Conservation (phyloP, 2,329 filamentous ascomycete genomes). For the Davidsoniella virescens region DNA sequence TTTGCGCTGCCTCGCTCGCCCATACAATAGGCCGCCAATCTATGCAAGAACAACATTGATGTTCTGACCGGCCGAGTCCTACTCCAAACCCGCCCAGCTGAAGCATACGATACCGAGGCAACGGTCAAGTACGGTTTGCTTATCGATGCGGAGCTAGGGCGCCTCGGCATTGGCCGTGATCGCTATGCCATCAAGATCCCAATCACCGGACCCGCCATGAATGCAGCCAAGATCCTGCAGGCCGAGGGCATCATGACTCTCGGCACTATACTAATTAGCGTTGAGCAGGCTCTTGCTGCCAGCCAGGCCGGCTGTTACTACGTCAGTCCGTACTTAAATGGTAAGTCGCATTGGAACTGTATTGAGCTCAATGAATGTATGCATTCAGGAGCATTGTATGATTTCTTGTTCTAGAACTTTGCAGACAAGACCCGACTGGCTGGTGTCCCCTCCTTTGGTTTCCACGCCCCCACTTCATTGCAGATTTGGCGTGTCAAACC, state of each 20-base stretch:
- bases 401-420: neutral
- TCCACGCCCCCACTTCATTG: neutral
- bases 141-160: slow-evolving; percentile 30
- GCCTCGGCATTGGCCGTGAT: slow-evolving; percentile 27
- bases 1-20: neutral
- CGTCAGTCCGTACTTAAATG: slow-evolving; percentile 34
- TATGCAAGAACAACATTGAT: slow-evolving; percentile 31
- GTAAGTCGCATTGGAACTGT: slow-evolving; percentile 15
- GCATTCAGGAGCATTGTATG: too few relatives aligned
- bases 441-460: neutral
- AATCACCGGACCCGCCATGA: slow-evolving; percentile 30
- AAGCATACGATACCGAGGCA: slow-evolving; percentile 28
- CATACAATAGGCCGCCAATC: slow-evolving; percentile 22
- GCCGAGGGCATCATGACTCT: slow-evolving; percentile 30
- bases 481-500: neutral
- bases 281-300: slow-evolving; percentile 32
- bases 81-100: slow-evolving; percentile 29
- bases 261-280: slow-evolving; percentile 30
- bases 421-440: neutral
- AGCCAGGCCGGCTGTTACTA: slow-evolving; percentile 31
- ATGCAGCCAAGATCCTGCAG: slow-evolving; percentile 26
- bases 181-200: slow-evolving; percentile 36
- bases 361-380: neutral
- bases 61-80: slow-evolving; percentile 31
- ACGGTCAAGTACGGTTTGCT: slow-evolving; percentile 30